Evolutionary conservation across 73 alveolate species (phyloP).

Genomic region (Loxodes magnus): DNA sequence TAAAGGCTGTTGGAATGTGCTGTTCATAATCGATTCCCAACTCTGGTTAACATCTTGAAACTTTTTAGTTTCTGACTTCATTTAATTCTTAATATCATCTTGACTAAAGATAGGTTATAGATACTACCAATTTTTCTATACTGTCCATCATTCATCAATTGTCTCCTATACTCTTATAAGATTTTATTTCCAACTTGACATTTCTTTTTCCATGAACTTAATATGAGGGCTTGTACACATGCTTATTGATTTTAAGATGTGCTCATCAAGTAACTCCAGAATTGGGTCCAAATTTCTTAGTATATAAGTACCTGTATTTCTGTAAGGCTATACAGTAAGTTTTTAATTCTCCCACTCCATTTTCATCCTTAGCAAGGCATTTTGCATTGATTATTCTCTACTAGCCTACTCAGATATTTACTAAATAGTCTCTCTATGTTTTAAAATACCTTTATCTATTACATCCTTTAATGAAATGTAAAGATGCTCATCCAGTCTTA

Average conservation of each 20-base stretch:
- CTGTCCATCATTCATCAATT: slow-evolving; percentile 81
- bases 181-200: slow-evolving; percentile 53
- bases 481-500: slow-evolving; percentile 17
- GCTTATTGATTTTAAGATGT: slow-evolving; percentile 60
- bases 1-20: slow-evolving; percentile 53
- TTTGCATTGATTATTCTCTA: slow-evolving; percentile 66
- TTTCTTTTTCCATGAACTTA: slow-evolving; percentile 65
- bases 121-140: slow-evolving; percentile 72
- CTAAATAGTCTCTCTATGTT: slow-evolving; percentile 52
- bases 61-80: slow-evolving; percentile 64
- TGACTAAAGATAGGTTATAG: slow-evolving; percentile 75
- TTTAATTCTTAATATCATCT: slow-evolving; percentile 72
- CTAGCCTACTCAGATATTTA: slow-evolving; percentile 71
- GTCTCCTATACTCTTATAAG: slow-evolving; percentile 67
- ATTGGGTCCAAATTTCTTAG: slow-evolving; percentile 64
- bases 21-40: slow-evolving; percentile 60
- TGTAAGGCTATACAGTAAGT: slow-evolving; percentile 47
- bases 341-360: slow-evolving; percentile 70
- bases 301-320: slow-evolving; percentile 52
- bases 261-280: slow-evolving; percentile 71
- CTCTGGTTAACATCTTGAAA: slow-evolving; percentile 58
- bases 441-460: slow-evolving; percentile 46
- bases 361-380: slow-evolving; percentile 60
- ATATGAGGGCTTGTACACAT: slow-evolving; percentile 66
- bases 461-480: slow-evolving; percentile 19